Conservation (phyloP, 179 eudicot genomes). For the Beta corolliflora region DNA sequence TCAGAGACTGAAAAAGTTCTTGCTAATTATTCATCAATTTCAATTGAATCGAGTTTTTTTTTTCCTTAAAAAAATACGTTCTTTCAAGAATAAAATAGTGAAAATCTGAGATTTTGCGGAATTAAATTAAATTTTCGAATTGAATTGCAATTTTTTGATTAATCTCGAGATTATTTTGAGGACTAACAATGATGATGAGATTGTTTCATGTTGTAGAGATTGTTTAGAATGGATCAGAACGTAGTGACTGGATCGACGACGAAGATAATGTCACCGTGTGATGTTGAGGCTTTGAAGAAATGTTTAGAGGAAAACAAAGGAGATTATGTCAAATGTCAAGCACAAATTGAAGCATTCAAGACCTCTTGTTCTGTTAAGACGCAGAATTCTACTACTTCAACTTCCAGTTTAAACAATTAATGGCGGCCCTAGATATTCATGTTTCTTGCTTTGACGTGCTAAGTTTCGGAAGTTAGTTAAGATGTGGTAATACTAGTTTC, state of each 20-base stretch:
- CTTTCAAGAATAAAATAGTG: too few relatives aligned
- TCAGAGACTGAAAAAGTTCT: too few relatives aligned
- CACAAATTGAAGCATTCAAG: conserved; percentile 80
- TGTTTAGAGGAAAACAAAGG: conserved; percentile 90
- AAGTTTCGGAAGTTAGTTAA: background rate
- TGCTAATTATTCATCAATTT: too few relatives aligned
- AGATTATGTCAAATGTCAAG: conserved; percentile 69
- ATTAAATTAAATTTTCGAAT: too few relatives aligned
- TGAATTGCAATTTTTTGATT: too few relatives aligned
- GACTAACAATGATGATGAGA: background rate
- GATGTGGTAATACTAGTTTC: too few relatives aligned
- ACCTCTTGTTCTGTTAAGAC: conserved; percentile 64
- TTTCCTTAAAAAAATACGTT: too few relatives aligned
- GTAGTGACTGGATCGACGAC: conserved; percentile 33
- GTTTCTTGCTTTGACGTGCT: conserved; percentile 4
- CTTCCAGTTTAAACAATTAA: background rate
- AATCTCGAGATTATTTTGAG: background rate
- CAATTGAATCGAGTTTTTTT: too few relatives aligned
- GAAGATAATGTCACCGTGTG: conserved; percentile 67
- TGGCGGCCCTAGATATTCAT: background rate
- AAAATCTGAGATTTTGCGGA: too few relatives aligned
- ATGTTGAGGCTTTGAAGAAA: conserved; percentile 82
- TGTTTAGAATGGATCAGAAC: conserved; percentile 41
- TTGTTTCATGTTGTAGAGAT: conserved; percentile 2
- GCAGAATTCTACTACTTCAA: conserved; percentile 25